Percentiles rank a stretch among this genome's conserved stretches.
These are phyloP conservation scores for Saccharomyces cerevisiae DNA, from an alignment of 805 yeast genomes.

Conservation along the genomic window DNA sequence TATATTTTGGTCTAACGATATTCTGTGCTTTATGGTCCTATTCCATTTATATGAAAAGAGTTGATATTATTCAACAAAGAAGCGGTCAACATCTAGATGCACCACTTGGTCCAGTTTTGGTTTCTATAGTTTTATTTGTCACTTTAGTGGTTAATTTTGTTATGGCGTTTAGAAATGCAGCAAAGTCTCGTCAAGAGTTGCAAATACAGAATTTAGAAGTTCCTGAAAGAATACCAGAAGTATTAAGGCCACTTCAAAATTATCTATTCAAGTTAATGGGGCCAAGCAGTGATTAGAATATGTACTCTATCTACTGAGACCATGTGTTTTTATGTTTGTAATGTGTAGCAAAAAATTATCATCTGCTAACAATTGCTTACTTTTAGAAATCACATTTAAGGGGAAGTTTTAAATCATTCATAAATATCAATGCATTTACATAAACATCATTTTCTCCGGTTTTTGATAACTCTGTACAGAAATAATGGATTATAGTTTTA, in stretches of 20 bases:
- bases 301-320: not conserved
- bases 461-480: not conserved
- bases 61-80: constrained; percentile 66
- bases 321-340: not conserved
- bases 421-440: not conserved
- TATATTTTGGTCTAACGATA: constrained; percentile 71
- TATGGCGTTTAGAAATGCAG: constrained; percentile 47
- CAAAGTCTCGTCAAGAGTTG: constrained; percentile 3
- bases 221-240: constrained; percentile 9
- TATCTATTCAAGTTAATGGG: constrained; percentile 30
- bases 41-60: constrained; percentile 59
- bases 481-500: not conserved
- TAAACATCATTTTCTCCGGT: not conserved
- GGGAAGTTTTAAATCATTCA: not conserved
- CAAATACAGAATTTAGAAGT: not conserved
- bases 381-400: not conserved
- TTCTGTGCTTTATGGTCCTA: constrained; percentile 90
- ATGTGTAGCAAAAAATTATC: not conserved
- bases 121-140: constrained; percentile 58
- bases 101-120: constrained; percentile 77
- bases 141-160: constrained; percentile 67
- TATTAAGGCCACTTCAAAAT: constrained; percentile 25
- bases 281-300: constrained; percentile 11
- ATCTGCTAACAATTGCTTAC: not conserved
- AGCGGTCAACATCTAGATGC: constrained; percentile 85